Conservation (phyloP, 768 basidiomycete species). For the Amyloporia xantha region DNA sequence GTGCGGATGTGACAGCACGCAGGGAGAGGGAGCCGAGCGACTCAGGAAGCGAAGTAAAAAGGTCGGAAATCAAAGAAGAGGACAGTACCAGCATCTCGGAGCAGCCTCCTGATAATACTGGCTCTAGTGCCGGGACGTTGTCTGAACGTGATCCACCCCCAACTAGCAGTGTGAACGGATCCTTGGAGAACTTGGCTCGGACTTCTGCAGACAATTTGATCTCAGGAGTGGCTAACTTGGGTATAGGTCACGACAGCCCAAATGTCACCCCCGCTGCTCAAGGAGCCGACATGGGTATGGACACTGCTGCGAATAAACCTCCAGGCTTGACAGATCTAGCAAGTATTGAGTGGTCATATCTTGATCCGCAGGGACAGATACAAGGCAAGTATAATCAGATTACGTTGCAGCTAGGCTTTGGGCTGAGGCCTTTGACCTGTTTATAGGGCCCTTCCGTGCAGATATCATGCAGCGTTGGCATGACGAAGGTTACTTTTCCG, state of each 20-base stretch:
- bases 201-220: no score
- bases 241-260: no score
- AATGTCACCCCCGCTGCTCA: no score
- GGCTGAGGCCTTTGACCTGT: background rate
- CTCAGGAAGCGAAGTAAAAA: conserved; percentile 36
- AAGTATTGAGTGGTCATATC: conserved; percentile 82
- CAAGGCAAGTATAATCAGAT: conserved; percentile 54
- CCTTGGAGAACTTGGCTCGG: no score
- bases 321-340: conserved; percentile 48
- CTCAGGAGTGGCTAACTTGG: background rate
- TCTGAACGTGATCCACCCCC: no score
- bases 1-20: conserved; percentile 22
- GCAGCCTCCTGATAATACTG: background rate
- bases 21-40: conserved; percentile 29
- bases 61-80: conserved; percentile 52
- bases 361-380: conserved; percentile 85
- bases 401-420: background rate
- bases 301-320: conserved; percentile 19
- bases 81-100: conserved; percentile 32
- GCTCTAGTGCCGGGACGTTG: no score
- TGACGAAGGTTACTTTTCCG: conserved; percentile 81
- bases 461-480: conserved; percentile 94
- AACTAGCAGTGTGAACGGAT: no score
- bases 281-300: background rate
- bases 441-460: conserved; percentile 79